Evolutionary conservation across 306 rosid species (phyloP).

Genomic region (Lathyrus tuberosus): DNA sequence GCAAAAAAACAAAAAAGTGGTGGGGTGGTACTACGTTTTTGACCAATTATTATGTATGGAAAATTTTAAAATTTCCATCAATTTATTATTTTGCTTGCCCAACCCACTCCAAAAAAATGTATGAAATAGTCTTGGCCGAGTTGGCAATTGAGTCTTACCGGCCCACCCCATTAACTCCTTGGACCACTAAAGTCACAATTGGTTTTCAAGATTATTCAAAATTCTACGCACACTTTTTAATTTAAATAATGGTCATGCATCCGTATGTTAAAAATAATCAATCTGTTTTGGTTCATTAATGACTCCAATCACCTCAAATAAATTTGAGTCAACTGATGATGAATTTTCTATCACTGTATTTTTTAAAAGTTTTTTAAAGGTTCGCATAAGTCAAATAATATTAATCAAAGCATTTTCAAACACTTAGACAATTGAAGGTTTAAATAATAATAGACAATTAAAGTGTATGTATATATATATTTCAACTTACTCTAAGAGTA

Average conservation of each 20-base stretch:
- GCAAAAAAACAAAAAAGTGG: too few species aligned
- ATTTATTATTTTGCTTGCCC: neutral
- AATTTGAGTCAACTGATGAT: neutral
- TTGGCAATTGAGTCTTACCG: neutral
- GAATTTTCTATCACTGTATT: neutral
- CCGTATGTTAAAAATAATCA: too few species aligned
- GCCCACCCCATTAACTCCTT: neutral
- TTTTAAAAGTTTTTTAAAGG: too few species aligned
- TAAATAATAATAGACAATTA: too few species aligned
- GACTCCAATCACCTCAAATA: neutral
- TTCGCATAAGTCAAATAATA: too few species aligned
- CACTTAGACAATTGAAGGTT: too few species aligned
- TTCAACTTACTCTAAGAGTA: too few species aligned
- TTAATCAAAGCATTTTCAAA: too few species aligned
- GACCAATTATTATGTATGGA: neutral
- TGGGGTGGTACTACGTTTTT: too few species aligned
- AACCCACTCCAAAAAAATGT: neutral
- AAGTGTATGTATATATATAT: too few species aligned
- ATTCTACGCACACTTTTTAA: neutral
- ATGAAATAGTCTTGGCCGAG: neutral
- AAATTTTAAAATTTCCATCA: neutral
- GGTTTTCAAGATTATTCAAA: neutral
- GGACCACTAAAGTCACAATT: conserved; percentile 27
- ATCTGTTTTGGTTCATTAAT: too few species aligned
- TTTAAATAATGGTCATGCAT: too few species aligned